Evolutionary conservation across 371 early-diverging fungal genomes (phyloP).

Genomic region (Mucor ambiguus): DNA sequence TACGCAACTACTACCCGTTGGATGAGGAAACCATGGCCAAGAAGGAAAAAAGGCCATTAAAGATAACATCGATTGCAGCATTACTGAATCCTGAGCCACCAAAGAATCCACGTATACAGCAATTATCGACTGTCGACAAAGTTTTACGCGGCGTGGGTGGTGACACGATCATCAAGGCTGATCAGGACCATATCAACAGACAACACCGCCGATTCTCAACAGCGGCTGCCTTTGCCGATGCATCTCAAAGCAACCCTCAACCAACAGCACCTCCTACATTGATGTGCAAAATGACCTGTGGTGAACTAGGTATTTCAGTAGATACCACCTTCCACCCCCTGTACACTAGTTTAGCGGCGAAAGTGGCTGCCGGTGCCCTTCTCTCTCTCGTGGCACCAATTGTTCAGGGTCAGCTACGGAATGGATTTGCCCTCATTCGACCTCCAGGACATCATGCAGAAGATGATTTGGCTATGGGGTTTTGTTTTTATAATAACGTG

Average conservation of each 20-base stretch:
- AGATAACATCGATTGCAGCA: slow-evolving; percentile 43
- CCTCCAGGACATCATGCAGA: slow-evolving; percentile 75
- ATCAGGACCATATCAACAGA: slow-evolving; percentile 29
- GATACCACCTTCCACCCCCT: slow-evolving; percentile 65
- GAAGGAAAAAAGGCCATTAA: slow-evolving; percentile 25
- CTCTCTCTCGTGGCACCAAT: slow-evolving; percentile 56
- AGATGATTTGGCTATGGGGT: slow-evolving; percentile 68
- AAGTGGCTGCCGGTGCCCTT: slow-evolving; percentile 60
- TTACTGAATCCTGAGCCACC: slow-evolving; percentile 31
- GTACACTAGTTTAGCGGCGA: slow-evolving; percentile 55
- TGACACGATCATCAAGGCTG: slow-evolving; percentile 33
- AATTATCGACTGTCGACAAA: neutral
- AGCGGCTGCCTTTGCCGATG: slow-evolving; percentile 32
- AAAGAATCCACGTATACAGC: slow-evolving; percentile 2
- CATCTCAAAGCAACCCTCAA: slow-evolving; percentile 21
- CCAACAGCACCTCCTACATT: slow-evolving; percentile 53
- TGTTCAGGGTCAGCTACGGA: slow-evolving; percentile 56
- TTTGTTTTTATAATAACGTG: slow-evolving; percentile 72
- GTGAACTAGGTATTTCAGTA: slow-evolving; percentile 59
- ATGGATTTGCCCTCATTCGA: slow-evolving; percentile 69
- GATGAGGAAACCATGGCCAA: slow-evolving; percentile 16
- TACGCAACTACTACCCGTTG: slow-evolving; percentile 53
- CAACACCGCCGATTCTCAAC: slow-evolving; percentile 43
- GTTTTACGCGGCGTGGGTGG: slow-evolving; percentile 42
- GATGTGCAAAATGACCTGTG: slow-evolving; percentile 57